These are phyloP conservation scores for Fraxinus excelsior DNA, from an alignment of 257 asterid species.

Conservation along the genomic window DNA sequence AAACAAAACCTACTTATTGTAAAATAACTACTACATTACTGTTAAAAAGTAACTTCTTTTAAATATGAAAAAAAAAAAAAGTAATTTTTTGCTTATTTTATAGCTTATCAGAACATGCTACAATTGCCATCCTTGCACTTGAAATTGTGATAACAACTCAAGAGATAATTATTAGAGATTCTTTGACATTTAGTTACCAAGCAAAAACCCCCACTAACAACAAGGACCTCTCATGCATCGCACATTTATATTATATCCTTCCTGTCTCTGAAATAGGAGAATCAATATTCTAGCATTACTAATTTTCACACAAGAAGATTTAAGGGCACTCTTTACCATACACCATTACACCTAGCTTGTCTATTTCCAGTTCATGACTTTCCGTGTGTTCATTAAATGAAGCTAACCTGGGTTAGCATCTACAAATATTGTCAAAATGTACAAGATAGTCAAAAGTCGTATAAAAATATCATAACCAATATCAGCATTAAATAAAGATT, in stretches of 20 bases:
- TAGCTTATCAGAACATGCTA: background rate
- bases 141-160: no score
- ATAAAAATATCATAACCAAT: background rate
- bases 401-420: background rate
- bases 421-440: background rate
- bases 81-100: background rate
- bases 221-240: background rate
- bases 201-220: background rate
- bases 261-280: background rate
- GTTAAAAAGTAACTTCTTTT: background rate
- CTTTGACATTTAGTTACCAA: background rate
- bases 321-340: background rate
- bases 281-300: background rate
- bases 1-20: no score
- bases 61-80: no score
- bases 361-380: background rate
- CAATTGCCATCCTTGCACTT: background rate
- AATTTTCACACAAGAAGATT: background rate
- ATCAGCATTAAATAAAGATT: background rate
- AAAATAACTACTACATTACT: background rate
- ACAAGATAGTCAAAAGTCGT: background rate
- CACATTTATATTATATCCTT: background rate
- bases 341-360: background rate
- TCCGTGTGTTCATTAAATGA: background rate
- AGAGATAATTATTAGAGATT: background rate